Conservation (phyloP, 1,139 yeast species). For the Yamadazyma trypodendri region DNA sequence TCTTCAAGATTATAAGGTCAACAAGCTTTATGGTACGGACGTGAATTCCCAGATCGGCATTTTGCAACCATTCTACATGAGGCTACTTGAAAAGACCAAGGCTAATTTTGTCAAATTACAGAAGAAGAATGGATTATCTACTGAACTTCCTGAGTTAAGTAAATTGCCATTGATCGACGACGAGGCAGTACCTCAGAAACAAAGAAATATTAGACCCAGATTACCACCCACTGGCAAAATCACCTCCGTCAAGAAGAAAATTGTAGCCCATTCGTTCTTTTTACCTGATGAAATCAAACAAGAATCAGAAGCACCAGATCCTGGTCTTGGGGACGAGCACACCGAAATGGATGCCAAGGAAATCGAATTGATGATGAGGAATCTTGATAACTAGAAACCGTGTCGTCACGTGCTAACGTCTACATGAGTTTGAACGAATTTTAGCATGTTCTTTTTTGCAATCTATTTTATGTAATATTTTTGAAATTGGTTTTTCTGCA, state of each 20-base stretch:
- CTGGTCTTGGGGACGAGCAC: slow-evolving; percentile 8
- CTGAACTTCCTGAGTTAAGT: slow-evolving; percentile 44
- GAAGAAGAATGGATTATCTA: slow-evolving; percentile 52
- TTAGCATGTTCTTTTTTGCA: too few species aligned
- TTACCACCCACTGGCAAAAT: slow-evolving; percentile 95
- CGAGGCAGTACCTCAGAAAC: slow-evolving; percentile 79
- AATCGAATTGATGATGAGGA: slow-evolving; percentile 17
- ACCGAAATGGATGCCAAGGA: slow-evolving; percentile 17
- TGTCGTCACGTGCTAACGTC: too few species aligned
- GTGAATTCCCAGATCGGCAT: slow-evolving; percentile 56
- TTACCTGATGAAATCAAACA: slow-evolving; percentile 22
- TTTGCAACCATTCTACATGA: slow-evolving; percentile 56
- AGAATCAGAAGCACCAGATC: slow-evolving; percentile 1
- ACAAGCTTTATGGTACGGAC: slow-evolving; percentile 50
- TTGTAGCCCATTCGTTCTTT: slow-evolving; percentile 51
- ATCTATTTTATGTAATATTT: too few species aligned
- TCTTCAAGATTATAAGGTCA: slow-evolving; percentile 51
- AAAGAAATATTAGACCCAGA: slow-evolving; percentile 76
- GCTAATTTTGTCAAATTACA: slow-evolving; percentile 45
- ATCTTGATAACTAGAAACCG: slow-evolving; percentile 6
- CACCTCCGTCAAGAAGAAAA: slow-evolving; percentile 63
- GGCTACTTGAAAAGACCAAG: slow-evolving; percentile 53
- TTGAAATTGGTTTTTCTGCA: too few species aligned
- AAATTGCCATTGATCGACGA: slow-evolving; percentile 62
- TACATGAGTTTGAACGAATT: too few species aligned